Base-by-base conservation (phyloP, 2,329 filamentous ascomycete genomes). In the Ambrosiella xylebori region DNA sequence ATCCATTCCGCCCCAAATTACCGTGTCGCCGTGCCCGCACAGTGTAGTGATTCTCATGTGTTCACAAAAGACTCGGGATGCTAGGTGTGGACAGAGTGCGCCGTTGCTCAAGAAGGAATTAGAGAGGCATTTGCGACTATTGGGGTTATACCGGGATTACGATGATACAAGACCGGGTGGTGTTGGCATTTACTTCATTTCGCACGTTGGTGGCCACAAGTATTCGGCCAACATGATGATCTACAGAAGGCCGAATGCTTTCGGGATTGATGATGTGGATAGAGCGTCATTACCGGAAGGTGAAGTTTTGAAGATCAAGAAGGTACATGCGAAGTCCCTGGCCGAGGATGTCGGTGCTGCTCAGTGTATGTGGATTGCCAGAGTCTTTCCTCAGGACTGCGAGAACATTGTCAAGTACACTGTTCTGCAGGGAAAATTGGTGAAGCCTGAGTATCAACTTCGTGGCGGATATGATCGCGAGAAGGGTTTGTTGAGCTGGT, bases 111-210 rank as follows among this genome's bases (percentile, higher is more conserved):
- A 83, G 51, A 84, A 84, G 65, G 93, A 97, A 71, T 80, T 98
- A 57, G 88, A 95, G 73, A 80, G 91, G 1, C 88, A 96, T 68
- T 76, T 97, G 40, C 83, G 89, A 0, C 86, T 87, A 1, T 74
- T 95, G 11, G 90, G 89, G 0, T 72, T 98, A 17, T 90, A 85
- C 69, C 82, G 93, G 37, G 91, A 97, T 67, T 72, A 93, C 52
- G 82, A 94, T 66, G 93, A 98, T 68, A 83, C 89, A 68, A 74
- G 93, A 59, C 88, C 90, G 0, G 91, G 91, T 9, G 93, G 93
- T 11, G 91, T 96, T 5, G 91, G 88, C 0, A 87, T 98, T 63
- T 95, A 95, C 72, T 97, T 96, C 68, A 94, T 97, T 66, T 91
- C 83, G 64, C 93, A 98, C 67, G 89, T 96, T 2, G 93, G 93